Evolutionary conservation across 2,329 filamentous ascomycete genomes (phyloP).

Genomic region (Neonectria punicea): DNA sequence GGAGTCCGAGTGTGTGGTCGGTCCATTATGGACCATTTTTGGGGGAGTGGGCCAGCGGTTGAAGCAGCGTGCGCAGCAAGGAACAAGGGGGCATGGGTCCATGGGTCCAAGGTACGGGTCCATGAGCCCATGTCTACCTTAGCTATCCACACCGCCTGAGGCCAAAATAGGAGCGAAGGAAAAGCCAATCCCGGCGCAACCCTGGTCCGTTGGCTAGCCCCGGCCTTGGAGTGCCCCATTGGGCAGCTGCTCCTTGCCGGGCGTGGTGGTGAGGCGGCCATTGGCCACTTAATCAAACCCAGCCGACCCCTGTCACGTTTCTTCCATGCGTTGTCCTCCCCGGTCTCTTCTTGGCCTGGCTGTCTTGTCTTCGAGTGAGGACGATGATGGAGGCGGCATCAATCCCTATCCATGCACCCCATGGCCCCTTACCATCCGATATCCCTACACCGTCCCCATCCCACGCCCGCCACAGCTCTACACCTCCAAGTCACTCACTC

Average conservation of each 20-base stretch:
- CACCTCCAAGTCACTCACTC: slow-evolving; percentile 25
- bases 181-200: slow-evolving; percentile 50
- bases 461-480: background rate
- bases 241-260: slow-evolving; percentile 59
- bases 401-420: background rate
- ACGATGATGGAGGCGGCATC: slow-evolving; percentile 6
- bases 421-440: slow-evolving; percentile 4
- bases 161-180: slow-evolving; percentile 45
- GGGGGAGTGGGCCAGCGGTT: slow-evolving; percentile 31
- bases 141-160: slow-evolving; percentile 48
- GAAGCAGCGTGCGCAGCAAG: slow-evolving; percentile 26
- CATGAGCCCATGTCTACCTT: slow-evolving; percentile 32
- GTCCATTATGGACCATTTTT: slow-evolving; percentile 40
- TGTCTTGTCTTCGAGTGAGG: slow-evolving; percentile 15
- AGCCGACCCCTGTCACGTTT: slow-evolving; percentile 61
- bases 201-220: slow-evolving; percentile 57
- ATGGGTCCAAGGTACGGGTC: slow-evolving; percentile 20
- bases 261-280: slow-evolving; percentile 51
- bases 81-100: slow-evolving; percentile 12
- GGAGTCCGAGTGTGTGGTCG: slow-evolving; percentile 36
- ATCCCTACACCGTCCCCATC: background rate
- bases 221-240: slow-evolving; percentile 61
- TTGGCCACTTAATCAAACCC: slow-evolving; percentile 65
- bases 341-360: slow-evolving; percentile 35
- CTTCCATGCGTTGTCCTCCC: slow-evolving; percentile 61